phyloP scores from a whole-genome alignment of 148 eudicot genomes.

The Nepenthes mirabilis region DNA sequence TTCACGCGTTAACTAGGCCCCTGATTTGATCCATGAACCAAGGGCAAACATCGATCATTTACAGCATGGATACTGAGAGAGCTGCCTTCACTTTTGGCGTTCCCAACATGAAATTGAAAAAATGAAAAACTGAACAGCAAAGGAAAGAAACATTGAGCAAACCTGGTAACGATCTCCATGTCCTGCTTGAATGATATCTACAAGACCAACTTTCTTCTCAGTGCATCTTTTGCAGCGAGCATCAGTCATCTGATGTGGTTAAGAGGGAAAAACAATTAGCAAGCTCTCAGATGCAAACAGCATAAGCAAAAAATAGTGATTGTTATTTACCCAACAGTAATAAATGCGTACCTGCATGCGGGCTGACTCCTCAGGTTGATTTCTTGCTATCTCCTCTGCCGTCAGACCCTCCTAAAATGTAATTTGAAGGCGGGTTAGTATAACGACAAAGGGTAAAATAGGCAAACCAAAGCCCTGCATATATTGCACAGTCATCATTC shows the following conservation, averaged over 20 bases:
- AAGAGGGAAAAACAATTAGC: background rate
- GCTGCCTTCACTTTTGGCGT: background rate
- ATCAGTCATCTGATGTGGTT: constrained; percentile 72
- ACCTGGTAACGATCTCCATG: constrained; percentile 88
- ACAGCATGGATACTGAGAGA: background rate
- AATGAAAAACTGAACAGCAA: constrained; percentile 1
- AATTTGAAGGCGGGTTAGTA: background rate
- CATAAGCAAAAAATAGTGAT: background rate
- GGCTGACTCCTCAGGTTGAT: constrained; percentile 72
- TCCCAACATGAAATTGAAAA: background rate
- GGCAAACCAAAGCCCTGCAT: background rate
- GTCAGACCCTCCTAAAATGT: constrained; percentile 71
- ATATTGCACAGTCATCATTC: no score
- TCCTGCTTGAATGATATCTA: constrained; percentile 73
- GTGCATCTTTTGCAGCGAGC: constrained; percentile 88
- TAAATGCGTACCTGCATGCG: constrained; percentile 50
- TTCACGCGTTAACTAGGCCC: no score
- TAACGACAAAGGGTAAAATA: background rate
- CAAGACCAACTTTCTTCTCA: constrained; percentile 65
- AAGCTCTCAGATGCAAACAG: background rate
- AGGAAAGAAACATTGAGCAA: constrained; percentile 1
- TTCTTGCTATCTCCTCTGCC: constrained; percentile 70
- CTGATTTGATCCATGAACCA: no score
- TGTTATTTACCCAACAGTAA: background rate
- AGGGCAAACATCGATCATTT: no score